These are phyloP conservation scores for Populus hybrid DNA, from an alignment of 441 rosid species.

Conservation along the genomic window DNA sequence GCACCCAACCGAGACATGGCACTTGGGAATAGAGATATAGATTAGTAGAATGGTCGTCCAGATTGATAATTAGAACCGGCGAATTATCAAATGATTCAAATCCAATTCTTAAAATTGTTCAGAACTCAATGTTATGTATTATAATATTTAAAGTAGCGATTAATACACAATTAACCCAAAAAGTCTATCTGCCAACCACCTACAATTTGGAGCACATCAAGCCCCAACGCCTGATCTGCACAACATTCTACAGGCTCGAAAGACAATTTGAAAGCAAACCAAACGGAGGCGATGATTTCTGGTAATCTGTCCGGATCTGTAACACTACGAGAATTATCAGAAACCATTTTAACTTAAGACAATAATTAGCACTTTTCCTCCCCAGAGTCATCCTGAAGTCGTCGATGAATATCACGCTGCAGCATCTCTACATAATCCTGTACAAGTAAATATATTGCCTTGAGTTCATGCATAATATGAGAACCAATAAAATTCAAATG, in stretches of 20 bases:
- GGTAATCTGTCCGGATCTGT: background rate
- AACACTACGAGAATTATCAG: background rate
- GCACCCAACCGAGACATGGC: no score
- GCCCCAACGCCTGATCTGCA: slow-evolving; percentile 26
- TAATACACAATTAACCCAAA: background rate
- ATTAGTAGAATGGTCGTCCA: no score
- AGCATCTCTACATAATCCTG: slow-evolving; percentile 75
- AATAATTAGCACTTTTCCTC: slow-evolving; percentile 18
- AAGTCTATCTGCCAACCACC: background rate
- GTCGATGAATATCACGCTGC: slow-evolving; percentile 38
- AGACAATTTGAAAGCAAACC: background rate
- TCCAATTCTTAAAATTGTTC: background rate
- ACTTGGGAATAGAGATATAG: no score
- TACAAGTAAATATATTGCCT: background rate
- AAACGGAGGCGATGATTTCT: background rate
- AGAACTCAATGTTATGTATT: background rate
- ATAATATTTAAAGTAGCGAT: background rate
- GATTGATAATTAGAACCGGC: no score
- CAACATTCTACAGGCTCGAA: slow-evolving; percentile 12
- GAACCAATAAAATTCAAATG: background rate
- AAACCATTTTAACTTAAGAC: background rate
- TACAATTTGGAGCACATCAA: slow-evolving; percentile 5
- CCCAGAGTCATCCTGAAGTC: slow-evolving; percentile 32
- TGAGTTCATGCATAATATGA: background rate
- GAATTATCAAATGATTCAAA: background rate